Conservation (phyloP, 2,329 filamentous ascomycete species). For the Fusarium albidum region DNA sequence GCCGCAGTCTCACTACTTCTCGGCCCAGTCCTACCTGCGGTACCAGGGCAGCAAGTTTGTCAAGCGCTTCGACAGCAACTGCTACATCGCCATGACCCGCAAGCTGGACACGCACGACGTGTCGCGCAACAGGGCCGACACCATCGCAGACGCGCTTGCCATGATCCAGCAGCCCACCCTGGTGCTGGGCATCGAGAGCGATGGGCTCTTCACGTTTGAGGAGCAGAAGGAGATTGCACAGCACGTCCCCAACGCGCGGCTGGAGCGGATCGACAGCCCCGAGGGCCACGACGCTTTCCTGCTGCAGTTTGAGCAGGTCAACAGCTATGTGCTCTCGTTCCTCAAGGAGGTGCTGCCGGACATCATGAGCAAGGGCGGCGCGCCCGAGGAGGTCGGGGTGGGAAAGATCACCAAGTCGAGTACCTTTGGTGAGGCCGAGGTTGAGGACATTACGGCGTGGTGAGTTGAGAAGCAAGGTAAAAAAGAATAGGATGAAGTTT, state of each 20-base stretch:
- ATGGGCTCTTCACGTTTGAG: slow-evolving; percentile 95
- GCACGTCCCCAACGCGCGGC: slow-evolving; percentile 76
- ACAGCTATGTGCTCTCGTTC: slow-evolving; percentile 84
- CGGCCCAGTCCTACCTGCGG: slow-evolving; percentile 94
- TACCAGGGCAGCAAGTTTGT: slow-evolving; percentile 98
- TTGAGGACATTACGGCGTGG: slow-evolving; percentile 96
- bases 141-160: slow-evolving; percentile 77
- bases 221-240: slow-evolving; percentile 93
- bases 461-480: slow-evolving; percentile 52
- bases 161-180: slow-evolving; percentile 89
- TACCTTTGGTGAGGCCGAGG: slow-evolving; percentile 94
- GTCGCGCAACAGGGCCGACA: slow-evolving; percentile 75
- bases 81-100: slow-evolving; percentile 97
- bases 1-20: slow-evolving; percentile 86
- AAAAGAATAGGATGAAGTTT: background rate
- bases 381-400: slow-evolving; percentile 59
- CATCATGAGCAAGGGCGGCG: slow-evolving; percentile 75
- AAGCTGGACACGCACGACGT: slow-evolving; percentile 98
- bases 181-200: slow-evolving; percentile 92
- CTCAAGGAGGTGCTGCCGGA: slow-evolving; percentile 83
- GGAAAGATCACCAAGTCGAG: slow-evolving; percentile 82
- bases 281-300: slow-evolving; percentile 98
- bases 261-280: slow-evolving; percentile 90
- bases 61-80: slow-evolving; percentile 96
- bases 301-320: slow-evolving; percentile 97